phyloP scores from a whole-genome alignment of 202 grass and related monocot genomes.

The Eragrostis tef region DNA sequence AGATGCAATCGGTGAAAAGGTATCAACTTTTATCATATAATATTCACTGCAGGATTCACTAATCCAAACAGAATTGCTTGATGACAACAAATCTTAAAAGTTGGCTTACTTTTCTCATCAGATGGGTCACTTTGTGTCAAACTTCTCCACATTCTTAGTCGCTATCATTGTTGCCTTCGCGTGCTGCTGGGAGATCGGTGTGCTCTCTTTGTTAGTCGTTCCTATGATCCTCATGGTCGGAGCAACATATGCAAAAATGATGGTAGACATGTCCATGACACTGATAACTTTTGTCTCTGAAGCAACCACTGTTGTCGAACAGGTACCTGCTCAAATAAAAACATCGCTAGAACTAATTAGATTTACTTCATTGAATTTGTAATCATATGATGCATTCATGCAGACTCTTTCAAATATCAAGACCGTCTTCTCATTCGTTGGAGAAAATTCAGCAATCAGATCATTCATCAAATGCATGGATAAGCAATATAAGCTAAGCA shows the following conservation, averaged over 20 bases:
- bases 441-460: slow-evolving; percentile 55
- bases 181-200: slow-evolving; percentile 65
- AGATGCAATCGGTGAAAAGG: slow-evolving; percentile 78
- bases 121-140: slow-evolving; percentile 68
- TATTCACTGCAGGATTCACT: slow-evolving; percentile 24
- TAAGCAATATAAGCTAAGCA: slow-evolving; percentile 58
- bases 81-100: slow-evolving; percentile 21
- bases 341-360: neutral
- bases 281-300: slow-evolving; percentile 50
- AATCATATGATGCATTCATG: slow-evolving; percentile 16
- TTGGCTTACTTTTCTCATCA: slow-evolving; percentile 32
- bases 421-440: slow-evolving; percentile 69
- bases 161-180: slow-evolving; percentile 53
- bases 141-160: slow-evolving; percentile 63
- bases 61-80: slow-evolving; percentile 7
- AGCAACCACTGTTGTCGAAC: slow-evolving; percentile 60
- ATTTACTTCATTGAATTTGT: neutral
- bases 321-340: slow-evolving; percentile 47
- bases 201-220: slow-evolving; percentile 56
- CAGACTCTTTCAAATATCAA: slow-evolving; percentile 66
- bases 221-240: slow-evolving; percentile 59
- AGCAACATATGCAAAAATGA: slow-evolving; percentile 49
- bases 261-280: slow-evolving; percentile 46
- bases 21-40: slow-evolving; percentile 36
- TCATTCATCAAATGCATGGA: slow-evolving; percentile 51